phyloP scores from a whole-genome alignment of 257 asterid species.

The Solanum pinnatisectum region DNA sequence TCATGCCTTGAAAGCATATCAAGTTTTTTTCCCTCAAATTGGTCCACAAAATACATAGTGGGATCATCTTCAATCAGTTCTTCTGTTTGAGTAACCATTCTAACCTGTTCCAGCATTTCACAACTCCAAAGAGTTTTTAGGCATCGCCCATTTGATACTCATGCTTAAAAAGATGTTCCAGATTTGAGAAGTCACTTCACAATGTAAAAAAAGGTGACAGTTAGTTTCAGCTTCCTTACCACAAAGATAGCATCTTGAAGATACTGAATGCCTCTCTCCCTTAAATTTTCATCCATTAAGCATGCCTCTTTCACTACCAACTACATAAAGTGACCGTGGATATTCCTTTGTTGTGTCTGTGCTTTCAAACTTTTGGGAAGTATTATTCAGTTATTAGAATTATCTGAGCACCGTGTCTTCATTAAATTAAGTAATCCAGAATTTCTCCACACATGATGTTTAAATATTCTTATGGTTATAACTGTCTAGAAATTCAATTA shows the following conservation, averaged over 20 bases:
- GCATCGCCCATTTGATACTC: neutral
- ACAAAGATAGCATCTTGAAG: neutral
- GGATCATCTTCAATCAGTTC: neutral
- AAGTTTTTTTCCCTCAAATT: neutral
- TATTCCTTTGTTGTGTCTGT: neutral
- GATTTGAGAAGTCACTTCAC: neutral
- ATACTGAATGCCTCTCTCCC: neutral
- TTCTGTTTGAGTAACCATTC: neutral
- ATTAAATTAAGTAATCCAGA: neutral
- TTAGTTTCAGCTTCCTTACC: neutral
- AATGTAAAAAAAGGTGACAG: neutral
- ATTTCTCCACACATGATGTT: neutral
- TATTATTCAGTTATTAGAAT: neutral
- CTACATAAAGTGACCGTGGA: neutral
- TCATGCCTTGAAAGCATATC: neutral
- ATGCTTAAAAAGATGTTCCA: neutral
- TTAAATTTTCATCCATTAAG: neutral
- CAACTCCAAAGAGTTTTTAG: neutral
- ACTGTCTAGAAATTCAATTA: neutral
- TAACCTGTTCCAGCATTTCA: neutral
- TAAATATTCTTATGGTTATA: neutral
- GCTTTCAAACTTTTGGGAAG: neutral
- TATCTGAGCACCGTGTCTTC: neutral
- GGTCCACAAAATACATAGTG: neutral
- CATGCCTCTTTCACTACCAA: neutral